Base-by-base conservation (phyloP, 2,329 filamentous ascomycete species). In the Sporothrix schenckii region DNA sequence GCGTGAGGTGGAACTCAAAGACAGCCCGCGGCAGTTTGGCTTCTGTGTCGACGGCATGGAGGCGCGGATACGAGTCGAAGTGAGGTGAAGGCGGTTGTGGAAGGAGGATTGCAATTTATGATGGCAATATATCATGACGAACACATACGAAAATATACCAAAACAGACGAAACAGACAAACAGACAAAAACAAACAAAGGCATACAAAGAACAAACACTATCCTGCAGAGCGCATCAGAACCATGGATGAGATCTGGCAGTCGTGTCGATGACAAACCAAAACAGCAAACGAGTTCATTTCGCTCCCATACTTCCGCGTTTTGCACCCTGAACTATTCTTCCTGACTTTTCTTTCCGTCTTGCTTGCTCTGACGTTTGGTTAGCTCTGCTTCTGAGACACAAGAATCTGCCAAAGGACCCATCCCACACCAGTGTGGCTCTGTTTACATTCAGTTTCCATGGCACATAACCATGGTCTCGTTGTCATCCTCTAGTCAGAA, bases 1-100 rank as follows among this genome's bases (percentile, higher is more conserved):
- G 79, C 85, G 93, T 71, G 92, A 97, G 79, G 89, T 93, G 44
- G 91, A 94, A 79, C 84, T 97, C 69, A 86, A 86, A 70, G 90
- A 94, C 75, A 91, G 92, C 14, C 94, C 92, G 11, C 88, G 92
- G 76, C 89, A 92, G 78, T 84, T 97, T 74, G 93, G 93, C 1
- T 94, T 93, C 75, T 93, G 90, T 80, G 88, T 97, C 71, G 93
- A 96, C 77, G 89, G 90, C 0, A 78, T 83, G 72, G 89, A 92
- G 76, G 92, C 88, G 11, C 87, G 80, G 73, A 85, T 97, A 49
- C 85, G 93, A 52, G 86, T 97, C 44, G 91, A 94, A 76, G 69
- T 81, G 72, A 73, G 19, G 24, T 72, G 49, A 54, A 19, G 41
- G 21, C 9, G 41, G 13, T 41, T 5, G 16, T 49, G 13, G 14